Evolutionary conservation across 495 filamentous ascomycete species (phyloP).

Genomic region (Astrothelium subdiscretum): DNA sequence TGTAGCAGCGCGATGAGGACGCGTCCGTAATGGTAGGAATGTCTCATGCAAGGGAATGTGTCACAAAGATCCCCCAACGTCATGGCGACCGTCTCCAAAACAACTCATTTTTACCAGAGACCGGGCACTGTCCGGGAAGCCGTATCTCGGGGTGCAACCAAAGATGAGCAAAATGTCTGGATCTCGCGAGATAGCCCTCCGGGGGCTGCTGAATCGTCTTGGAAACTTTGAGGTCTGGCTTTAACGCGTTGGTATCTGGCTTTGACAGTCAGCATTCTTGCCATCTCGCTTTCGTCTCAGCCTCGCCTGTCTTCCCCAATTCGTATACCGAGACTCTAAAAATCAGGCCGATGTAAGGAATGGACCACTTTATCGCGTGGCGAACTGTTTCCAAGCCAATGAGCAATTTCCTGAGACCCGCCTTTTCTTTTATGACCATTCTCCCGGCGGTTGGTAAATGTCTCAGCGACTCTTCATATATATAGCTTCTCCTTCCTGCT

Average conservation of each 20-base stretch:
- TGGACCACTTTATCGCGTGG: slow-evolving; percentile 12
- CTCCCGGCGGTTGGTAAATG: neutral
- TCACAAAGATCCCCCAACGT: neutral
- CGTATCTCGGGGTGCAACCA: neutral
- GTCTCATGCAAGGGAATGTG: neutral
- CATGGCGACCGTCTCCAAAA: neutral
- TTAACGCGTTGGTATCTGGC: neutral
- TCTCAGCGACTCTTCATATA: neutral
- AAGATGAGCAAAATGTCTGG: neutral
- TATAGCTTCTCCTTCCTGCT: neutral
- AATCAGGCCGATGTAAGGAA: slow-evolving; percentile 14
- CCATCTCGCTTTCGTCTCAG: neutral
- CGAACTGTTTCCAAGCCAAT: slow-evolving; percentile 9
- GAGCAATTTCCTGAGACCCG: neutral
- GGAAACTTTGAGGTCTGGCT: neutral
- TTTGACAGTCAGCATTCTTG: neutral
- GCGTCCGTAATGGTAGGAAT: neutral
- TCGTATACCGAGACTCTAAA: neutral
- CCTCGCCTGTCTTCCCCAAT: slow-evolving; percentile 1
- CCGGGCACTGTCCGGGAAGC: neutral
- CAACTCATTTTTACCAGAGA: neutral
- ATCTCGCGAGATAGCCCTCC: neutral
- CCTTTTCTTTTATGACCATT: neutral
- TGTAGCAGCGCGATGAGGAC: neutral
- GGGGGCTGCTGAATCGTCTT: neutral